Base-by-base conservation (phyloP, 2,329 filamentous ascomycete species). In the Aureobasidium musti region DNA sequence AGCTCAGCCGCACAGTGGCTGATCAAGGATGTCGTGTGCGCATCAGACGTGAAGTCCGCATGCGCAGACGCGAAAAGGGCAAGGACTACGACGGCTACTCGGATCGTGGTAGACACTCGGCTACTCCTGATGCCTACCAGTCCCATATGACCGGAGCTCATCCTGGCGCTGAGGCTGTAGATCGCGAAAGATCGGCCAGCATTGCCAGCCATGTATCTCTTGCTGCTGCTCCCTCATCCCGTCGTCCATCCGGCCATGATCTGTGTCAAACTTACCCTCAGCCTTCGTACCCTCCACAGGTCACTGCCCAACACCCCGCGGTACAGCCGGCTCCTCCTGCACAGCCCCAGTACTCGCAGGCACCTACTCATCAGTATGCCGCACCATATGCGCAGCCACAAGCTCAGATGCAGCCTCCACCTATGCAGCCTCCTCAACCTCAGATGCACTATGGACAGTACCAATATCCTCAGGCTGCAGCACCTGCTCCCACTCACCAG, bases 1-100 rank as follows among this genome's bases (percentile, higher is more conserved):
- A 86, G 14, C 82, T 98, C 59, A 97, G 93, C 79, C 90, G 93
- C 69, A 90, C 91, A 41, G 92, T 99, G 50, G 93, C 94, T 21
- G 94, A 99, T 78, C 95, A 99, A 79, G 95, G 95, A 67, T 98
- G 95, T 78, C 91, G 94, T 71, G 95, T 99, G 33, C 90, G 95
- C 53, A 99, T 99, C 73, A 87, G 95, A 66, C 91, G 95, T 70
- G 95, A 98, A 79, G 91, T 96, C 7, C 88, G 92, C 67, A 96
- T 97, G 91, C 88, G 92, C 78, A 89, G 91, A 74, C 88, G 92
- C 43, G 90, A 92, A 68, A 81, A 81, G 57, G 79, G 79, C 52
- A 85, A 87, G 70, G 87, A 90, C 26, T 89, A 88, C 74, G 82
- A 84, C n/a, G 77, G 76, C 49, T 77, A 77, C 7, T 82, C 82